Conservation (phyloP, 441 rosid species). For the Metrosideros polymorpha region DNA sequence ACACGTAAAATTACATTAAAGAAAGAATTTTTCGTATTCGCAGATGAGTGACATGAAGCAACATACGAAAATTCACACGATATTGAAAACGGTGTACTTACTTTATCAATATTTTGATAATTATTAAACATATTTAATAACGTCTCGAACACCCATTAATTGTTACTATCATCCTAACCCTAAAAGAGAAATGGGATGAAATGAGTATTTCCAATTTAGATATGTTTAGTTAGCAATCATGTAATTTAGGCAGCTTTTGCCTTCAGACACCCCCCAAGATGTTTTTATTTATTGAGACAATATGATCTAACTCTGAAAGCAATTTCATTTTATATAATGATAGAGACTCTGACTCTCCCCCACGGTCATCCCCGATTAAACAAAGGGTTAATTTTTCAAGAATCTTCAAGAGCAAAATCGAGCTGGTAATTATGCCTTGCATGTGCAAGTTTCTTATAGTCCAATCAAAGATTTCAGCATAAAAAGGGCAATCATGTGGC, state of each 20-base stretch:
- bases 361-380: not conserved
- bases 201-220: not conserved
- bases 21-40: not conserved
- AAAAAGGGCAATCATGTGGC: not conserved
- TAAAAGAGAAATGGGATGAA: not conserved
- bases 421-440: not conserved
- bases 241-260: conserved; percentile 35
- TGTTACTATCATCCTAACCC: not conserved
- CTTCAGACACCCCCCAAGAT: not conserved
- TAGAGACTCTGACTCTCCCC: not conserved
- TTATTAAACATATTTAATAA: not conserved
- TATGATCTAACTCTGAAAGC: not conserved
- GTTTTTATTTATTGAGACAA: not conserved
- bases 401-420: not conserved
- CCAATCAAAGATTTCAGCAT: not conserved
- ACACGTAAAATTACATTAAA: not conserved
- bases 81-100: too few relatives aligned
- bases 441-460: not conserved
- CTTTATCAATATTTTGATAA: not conserved
- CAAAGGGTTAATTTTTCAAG: not conserved
- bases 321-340: not conserved
- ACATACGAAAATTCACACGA: not conserved
- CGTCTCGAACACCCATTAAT: not conserved
- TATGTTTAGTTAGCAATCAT: conserved; percentile 30
- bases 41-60: not conserved